These are phyloP conservation scores for Pelargonium fulgidum DNA, from an alignment of 441 rosid genomes.

Conservation along the genomic window DNA sequence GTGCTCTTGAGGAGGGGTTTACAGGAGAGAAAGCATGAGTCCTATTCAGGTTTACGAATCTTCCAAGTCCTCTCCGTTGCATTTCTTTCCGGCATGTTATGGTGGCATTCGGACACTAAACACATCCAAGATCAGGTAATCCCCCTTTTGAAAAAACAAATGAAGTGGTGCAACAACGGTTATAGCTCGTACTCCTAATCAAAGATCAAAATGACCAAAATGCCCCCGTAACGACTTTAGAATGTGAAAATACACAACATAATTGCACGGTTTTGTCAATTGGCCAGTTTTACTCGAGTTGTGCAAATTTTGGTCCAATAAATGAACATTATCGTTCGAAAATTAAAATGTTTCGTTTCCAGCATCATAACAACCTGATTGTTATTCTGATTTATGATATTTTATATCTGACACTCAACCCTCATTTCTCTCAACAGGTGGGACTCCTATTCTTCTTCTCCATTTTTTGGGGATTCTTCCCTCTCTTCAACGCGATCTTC, in stretches of 20 bases:
- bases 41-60: slow-evolving; percentile 34
- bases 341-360: background rate
- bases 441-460: slow-evolving; percentile 87
- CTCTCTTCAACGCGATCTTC: slow-evolving; percentile 71
- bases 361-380: background rate
- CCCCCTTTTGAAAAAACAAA: background rate
- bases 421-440: slow-evolving; percentile 37
- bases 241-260: no score
- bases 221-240: background rate
- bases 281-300: no score
- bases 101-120: slow-evolving; percentile 42
- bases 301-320: no score
- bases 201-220: background rate
- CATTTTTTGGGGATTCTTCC: slow-evolving; percentile 87
- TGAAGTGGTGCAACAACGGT: background rate
- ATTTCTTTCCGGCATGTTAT: slow-evolving; percentile 34
- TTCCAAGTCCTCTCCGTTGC: slow-evolving; percentile 33
- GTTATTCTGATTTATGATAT: no score
- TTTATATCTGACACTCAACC: no score
- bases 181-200: background rate
- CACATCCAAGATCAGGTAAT: slow-evolving; percentile 62
- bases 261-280: no score
- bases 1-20: slow-evolving; percentile 40
- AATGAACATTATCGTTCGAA: no score
- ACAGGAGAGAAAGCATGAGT: slow-evolving; percentile 39